Base-by-base conservation (phyloP, 306 rosid species). In the Lupinus albus region DNA sequence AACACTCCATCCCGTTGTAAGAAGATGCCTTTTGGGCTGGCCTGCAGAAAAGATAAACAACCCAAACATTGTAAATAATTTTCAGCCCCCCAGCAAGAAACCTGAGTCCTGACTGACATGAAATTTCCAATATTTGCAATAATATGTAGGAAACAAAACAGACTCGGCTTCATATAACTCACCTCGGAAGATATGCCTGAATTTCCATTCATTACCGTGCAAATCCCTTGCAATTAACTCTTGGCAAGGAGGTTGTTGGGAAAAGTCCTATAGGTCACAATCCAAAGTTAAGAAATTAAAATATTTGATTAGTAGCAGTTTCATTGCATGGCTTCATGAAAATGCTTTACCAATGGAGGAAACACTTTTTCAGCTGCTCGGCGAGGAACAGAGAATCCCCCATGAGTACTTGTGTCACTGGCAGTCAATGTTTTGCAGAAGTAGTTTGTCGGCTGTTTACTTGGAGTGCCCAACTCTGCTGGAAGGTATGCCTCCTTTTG, bases 1-100 rank as follows among this genome's bases (percentile, higher is more conserved):
- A 61, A 93, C 99, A 75, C 99, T 93, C 99, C 99, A 93, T 70
- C 99, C 99, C 4, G 99, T 93, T 0, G 99, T 93, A 74, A 93
- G 99, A 47, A 93, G 96, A 73, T 93, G 99, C 72, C 99, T 85
- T 82, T 93, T 93, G 42, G 99, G 99, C 82, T 93, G 99, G 76
- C 99, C 99, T 93, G 84, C 78, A 78, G 45, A 54, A 52, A 30
- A 76, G 70, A 1, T 25, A 70, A 59, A 64, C 30, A 49, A 10
- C 9, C 48, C 38, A 28, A 67, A 36, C 33, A 28, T 62, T 25
- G 35, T 60, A 46, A 12, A 44, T 50, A 61, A 59, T 41, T 35
- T 12, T 42, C 28, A 51, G 10, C 49, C 54, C 17, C 17, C 8
- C 14, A 12, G 71, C 45, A 57, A 55, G 28, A 57, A 76, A 52